Conservation (phyloP, 169 alveolate genomes). For the Babesia gibsoni region DNA sequence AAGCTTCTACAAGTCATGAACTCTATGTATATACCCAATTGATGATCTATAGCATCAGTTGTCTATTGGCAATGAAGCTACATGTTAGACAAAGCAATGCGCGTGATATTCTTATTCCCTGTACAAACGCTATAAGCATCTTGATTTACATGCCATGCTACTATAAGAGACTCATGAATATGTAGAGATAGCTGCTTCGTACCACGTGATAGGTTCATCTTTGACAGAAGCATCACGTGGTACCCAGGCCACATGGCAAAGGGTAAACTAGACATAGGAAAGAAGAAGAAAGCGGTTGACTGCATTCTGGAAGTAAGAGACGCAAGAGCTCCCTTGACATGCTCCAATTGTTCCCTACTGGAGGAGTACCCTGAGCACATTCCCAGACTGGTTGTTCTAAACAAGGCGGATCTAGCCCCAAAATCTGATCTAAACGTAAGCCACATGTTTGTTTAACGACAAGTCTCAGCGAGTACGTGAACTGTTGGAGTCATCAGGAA, state of each 20-base stretch:
- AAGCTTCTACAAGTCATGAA: too few species aligned
- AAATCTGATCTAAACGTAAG: conserved; percentile 28
- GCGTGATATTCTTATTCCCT: not conserved
- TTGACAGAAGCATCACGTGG: conserved; percentile 65
- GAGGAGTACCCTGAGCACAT: conserved; percentile 45
- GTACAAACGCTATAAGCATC: not conserved
- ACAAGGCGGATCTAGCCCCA: conserved; percentile 59
- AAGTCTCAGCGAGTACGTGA: conserved; percentile 42
- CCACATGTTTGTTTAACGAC: not conserved
- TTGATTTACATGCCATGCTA: too few species aligned
- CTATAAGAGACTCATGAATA: too few species aligned
- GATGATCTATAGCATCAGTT: too few species aligned
- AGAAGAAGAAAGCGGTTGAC: conserved; percentile 53
- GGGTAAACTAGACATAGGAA: conserved; percentile 46
- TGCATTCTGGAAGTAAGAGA: conserved; percentile 63
- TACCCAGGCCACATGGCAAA: conserved; percentile 62
- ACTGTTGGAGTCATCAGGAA: conserved; percentile 49
- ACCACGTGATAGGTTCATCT: conserved; percentile 37
- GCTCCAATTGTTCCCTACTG: conserved; percentile 38
- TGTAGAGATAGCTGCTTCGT: too few species aligned
- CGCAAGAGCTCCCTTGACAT: conserved; percentile 62
- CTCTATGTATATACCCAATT: too few species aligned
- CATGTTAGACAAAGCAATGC: too few species aligned
- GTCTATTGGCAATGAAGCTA: too few species aligned
- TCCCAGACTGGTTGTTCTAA: conserved; percentile 49